A percentile compares a stretch with the other conserved stretches of the same genome.
Evolutionary conservation across 2,329 filamentous ascomycete genomes (phyloP).

Genomic region (Daldinia sp.): DNA sequence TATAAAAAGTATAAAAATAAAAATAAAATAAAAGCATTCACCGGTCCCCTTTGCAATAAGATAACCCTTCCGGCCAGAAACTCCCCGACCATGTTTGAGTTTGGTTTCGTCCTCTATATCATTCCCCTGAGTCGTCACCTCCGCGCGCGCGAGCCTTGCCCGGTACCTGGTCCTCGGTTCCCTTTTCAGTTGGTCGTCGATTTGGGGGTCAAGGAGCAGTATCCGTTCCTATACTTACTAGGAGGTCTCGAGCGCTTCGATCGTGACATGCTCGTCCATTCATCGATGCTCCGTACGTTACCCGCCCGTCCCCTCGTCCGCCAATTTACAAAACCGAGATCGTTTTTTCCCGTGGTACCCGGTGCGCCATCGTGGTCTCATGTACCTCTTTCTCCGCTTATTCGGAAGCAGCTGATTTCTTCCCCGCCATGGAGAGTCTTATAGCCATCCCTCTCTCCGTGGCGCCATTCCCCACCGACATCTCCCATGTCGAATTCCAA

Average conservation of each 20-base stretch:
- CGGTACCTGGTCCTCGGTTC: not conserved
- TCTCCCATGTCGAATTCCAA: not conserved
- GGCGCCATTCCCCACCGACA: not conserved
- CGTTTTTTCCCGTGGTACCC: not conserved
- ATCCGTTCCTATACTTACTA: not conserved
- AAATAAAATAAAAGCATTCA: not conserved
- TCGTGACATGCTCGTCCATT: constrained; percentile 1
- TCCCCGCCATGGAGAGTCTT: not conserved
- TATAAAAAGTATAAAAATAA: not conserved
- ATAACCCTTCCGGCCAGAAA: constrained; percentile 14
- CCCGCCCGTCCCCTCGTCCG: too few species aligned
- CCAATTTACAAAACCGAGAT: not conserved
- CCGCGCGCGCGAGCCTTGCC: too few species aligned
- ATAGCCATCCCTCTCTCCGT: not conserved
- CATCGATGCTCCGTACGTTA: constrained; percentile 1
- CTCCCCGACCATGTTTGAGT: constrained; percentile 23
- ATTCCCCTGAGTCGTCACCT: not conserved
- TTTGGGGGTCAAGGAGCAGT: not conserved
- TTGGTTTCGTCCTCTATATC: constrained; percentile 2
- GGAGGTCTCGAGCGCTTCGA: constrained; percentile 2
- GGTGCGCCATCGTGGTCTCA: not conserved
- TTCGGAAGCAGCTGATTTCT: not conserved
- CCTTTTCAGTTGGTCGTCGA: not conserved
- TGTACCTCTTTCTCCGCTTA: not conserved
- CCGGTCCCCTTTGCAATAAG: not conserved